These are phyloP conservation scores for Hortaea werneckii DNA, from an alignment of 2,329 filamentous ascomycete genomes.

Conservation along the genomic window DNA sequence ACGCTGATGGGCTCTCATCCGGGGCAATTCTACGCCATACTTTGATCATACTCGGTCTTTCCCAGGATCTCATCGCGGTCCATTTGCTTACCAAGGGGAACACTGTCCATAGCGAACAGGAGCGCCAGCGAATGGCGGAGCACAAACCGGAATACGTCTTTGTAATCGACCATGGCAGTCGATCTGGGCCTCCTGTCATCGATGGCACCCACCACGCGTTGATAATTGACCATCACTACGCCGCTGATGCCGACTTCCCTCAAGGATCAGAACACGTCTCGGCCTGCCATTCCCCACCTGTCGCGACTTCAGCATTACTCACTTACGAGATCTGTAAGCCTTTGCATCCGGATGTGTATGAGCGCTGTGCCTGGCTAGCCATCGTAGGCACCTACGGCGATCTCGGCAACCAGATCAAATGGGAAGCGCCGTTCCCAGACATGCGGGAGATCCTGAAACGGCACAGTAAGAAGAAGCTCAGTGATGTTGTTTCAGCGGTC, in stretches of 20 bases:
- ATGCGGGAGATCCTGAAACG: conserved; percentile 51
- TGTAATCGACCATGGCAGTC: conserved; percentile 56
- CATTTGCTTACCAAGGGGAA: conserved; percentile 52
- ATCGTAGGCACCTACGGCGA: conserved; percentile 57
- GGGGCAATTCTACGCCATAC: conserved; percentile 52
- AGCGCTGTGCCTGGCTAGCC: conserved; percentile 50
- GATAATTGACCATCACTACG: conserved; percentile 54
- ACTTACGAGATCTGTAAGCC: conserved; percentile 53
- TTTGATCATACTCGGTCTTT: conserved; percentile 48
- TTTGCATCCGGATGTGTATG: conserved; percentile 42
- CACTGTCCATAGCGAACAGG: conserved; percentile 46
- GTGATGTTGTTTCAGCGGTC: conserved; percentile 52
- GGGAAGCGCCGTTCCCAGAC: conserved; percentile 56
- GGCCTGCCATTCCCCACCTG: conserved; percentile 53
- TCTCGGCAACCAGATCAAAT: conserved; percentile 54
- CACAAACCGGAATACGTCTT: conserved; percentile 49
- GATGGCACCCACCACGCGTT: conserved; percentile 40
- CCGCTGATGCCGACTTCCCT: conserved; percentile 49
- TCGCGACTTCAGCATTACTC: conserved; percentile 54
- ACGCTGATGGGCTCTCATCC: conserved; percentile 56
- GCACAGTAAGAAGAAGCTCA: conserved; percentile 52
- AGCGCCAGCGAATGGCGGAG: conserved; percentile 42
- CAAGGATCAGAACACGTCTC: conserved; percentile 46
- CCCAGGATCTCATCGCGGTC: conserved; percentile 42
- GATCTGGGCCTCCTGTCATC: conserved; percentile 44